Percentiles rank a stretch among this genome's conserved stretches.
Evolutionary conservation across 768 basidiomycete species (phyloP).

Genomic region (Trametopsis cervina): DNA sequence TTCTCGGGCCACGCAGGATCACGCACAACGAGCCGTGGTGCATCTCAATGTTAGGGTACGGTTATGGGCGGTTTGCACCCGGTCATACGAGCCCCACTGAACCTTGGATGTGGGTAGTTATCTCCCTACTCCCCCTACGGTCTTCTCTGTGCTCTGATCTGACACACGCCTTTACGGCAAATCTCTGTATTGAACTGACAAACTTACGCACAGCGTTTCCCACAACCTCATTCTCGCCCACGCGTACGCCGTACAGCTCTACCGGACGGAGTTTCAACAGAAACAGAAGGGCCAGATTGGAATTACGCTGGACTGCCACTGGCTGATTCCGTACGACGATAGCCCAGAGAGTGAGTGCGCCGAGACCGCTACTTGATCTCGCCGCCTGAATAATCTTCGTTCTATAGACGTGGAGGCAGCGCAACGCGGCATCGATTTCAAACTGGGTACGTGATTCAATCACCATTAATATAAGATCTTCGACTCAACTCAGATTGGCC

Average conservation of each 20-base stretch:
- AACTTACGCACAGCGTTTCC: constrained; percentile 45
- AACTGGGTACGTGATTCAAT: constrained; percentile 28
- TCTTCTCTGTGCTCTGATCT: neutral
- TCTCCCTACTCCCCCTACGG: constrained; percentile 3
- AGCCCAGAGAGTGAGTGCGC: constrained; percentile 51
- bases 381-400: neutral
- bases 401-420: constrained; percentile 32
- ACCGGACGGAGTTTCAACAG: constrained; percentile 59
- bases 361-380: neutral
- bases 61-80: constrained; percentile 64
- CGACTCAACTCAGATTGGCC: constrained; percentile 12
- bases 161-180: too few relatives aligned
- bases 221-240: constrained; percentile 66
- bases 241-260: constrained; percentile 57
- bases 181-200: too few relatives aligned
- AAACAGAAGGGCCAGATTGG: constrained; percentile 62
- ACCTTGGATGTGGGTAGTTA: constrained; percentile 55
- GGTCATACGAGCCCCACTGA: constrained; percentile 65
- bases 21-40: constrained; percentile 78
- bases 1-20: constrained; percentile 36
- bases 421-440: constrained; percentile 34
- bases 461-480: neutral
- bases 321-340: constrained; percentile 68
- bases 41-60: constrained; percentile 63
- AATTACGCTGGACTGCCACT: constrained; percentile 76